Conservation (phyloP, 139 green algal species). For the Chlamydomonas incerta region DNA sequence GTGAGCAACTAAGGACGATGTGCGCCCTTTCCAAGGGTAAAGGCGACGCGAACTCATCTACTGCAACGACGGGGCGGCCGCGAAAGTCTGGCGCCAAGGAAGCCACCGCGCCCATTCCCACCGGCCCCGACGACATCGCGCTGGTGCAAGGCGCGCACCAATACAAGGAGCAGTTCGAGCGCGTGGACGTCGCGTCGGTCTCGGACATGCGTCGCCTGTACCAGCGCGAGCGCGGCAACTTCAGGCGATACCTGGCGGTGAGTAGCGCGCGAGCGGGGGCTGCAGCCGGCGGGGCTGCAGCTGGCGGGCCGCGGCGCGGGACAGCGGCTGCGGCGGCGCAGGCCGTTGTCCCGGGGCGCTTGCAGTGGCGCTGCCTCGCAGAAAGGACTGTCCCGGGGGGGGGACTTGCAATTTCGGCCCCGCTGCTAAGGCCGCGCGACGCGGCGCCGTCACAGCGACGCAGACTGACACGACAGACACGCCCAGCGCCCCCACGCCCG, state of each 20-base stretch:
- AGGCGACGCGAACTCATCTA: not conserved
- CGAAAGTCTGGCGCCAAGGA: slow-evolving; percentile 1
- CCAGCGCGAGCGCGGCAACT: not conserved
- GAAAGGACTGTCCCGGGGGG: no score
- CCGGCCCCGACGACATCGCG: not conserved
- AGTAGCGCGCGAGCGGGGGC: not conserved
- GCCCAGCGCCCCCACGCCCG: no score
- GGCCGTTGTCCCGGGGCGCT: no score
- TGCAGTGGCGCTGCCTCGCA: no score
- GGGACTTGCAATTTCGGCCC: no score
- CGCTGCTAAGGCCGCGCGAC: no score
- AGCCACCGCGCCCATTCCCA: not conserved
- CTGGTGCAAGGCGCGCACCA: not conserved
- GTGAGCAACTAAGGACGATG: no score
- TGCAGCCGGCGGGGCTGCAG: no score
- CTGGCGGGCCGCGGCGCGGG: no score
- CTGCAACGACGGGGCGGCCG: not conserved
- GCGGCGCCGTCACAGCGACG: no score
- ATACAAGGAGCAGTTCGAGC: not conserved
- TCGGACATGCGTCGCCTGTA: not conserved
- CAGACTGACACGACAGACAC: no score
- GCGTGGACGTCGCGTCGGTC: not conserved
- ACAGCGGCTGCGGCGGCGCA: no score
- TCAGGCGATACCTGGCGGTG: slow-evolving; percentile 1
- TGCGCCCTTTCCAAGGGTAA: not conserved